Base-by-base conservation (phyloP, 805 yeast species). In the Yamadazyma laniorum region DNA sequence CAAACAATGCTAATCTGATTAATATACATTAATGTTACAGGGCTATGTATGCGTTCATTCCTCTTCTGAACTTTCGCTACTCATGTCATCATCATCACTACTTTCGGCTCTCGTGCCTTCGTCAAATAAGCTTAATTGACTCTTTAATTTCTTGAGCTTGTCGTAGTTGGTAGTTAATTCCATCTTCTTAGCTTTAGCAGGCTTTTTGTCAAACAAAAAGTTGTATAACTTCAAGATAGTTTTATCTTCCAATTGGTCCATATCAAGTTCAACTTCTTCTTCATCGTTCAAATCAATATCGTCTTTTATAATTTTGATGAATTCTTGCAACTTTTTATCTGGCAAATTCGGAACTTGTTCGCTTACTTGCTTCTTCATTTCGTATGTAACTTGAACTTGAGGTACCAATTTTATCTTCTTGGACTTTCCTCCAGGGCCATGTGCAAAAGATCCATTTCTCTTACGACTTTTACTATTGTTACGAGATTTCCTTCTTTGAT, bases 311-410 rank as follows among this genome's bases (percentile, higher is more conserved):
- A 93, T 88, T 35, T 84, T 79, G 45, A 91, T 75, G 23, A 89
- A 95, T 43, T 85, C 83, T 50, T 82, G 85, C 51, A 91, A 68
- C 65, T 86, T 87, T 61, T 82, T 79, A 48, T 89, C 95, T 30
- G 88, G 77, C 46, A 81, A 65, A 42, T 79, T 80, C 36, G 82
- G 80, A 58, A 93, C 90, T 49, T 81, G 81, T 55, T 89, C 97
- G 39, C 89, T 79, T 42, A 93, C 81, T 59, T 88, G 93, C 58
- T 87, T 86, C 75, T 93, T 93, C 98, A 91, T 91, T 55, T 90
- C 98, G 58, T 87, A 93, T 0, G 96, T 86, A 37, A 91, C 88
- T 32, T 32, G 41, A 38, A 58, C 61, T 9, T 69, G 67, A 36
- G 51, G 58, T 22, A 42, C 49, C 48, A 42, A 21, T 26, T 36